These are phyloP conservation scores for Rhodotorula sp. DNA, from an alignment of 1,284 basidiomycete genomes.

Conservation along the genomic window DNA sequence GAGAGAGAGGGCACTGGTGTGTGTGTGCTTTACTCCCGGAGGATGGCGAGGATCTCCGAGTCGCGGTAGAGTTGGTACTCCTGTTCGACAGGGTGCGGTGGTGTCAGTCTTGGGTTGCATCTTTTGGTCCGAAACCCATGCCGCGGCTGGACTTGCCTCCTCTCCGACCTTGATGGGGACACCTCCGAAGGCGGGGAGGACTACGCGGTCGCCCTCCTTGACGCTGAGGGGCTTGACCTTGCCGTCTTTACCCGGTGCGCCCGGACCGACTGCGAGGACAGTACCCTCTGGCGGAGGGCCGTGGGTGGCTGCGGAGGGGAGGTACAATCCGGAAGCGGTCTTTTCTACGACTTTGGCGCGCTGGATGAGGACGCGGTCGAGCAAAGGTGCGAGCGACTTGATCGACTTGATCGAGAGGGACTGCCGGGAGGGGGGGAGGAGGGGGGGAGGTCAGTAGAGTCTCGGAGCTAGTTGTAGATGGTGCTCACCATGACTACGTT, in stretches of 20 bases:
- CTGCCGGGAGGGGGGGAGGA: conserved; percentile 37
- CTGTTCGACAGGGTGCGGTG: conserved; percentile 53
- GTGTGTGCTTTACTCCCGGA: conserved; percentile 68
- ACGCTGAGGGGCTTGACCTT: conserved; percentile 73
- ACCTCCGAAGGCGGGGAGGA: conserved; percentile 94
- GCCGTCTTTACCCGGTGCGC: conserved; percentile 82
- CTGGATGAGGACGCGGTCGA: conserved; percentile 96
- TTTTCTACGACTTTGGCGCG: conserved; percentile 85
- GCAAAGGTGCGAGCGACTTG: conserved; percentile 82
- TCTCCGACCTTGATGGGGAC: conserved; percentile 95
- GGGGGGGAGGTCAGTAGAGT: no score
- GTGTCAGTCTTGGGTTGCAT: not conserved
- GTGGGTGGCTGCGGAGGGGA: conserved; percentile 79
- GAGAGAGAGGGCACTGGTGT: not conserved
- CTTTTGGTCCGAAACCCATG: not conserved
- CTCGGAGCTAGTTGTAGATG: not conserved
- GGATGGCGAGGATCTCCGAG: conserved; percentile 93
- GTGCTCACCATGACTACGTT: not conserved
- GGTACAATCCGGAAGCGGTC: conserved; percentile 90
- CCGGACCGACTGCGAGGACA: conserved; percentile 92
- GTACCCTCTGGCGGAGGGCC: conserved; percentile 91
- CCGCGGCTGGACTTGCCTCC: conserved; percentile 63
- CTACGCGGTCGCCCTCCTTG: conserved; percentile 84
- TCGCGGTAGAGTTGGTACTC: conserved; percentile 96
- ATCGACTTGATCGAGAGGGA: conserved; percentile 85